Base-by-base conservation (phyloP, 768 basidiomycete species). In the Cubamyces lactineus region DNA sequence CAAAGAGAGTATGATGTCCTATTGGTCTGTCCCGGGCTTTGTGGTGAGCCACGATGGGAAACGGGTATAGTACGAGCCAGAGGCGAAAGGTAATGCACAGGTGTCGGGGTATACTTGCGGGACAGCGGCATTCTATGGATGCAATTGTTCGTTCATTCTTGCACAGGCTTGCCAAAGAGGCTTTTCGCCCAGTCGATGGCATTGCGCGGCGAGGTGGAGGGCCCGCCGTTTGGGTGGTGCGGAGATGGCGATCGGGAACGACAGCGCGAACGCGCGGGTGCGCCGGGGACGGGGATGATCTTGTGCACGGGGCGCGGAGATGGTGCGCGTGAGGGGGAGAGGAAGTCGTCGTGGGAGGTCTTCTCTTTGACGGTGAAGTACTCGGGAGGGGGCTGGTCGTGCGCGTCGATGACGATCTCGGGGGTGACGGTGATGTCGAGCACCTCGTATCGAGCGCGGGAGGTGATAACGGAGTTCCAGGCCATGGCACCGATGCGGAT, bases 401-500 rank as follows among this genome's bases (percentile, higher is more conserved):
- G 5, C 9, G 34, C 39, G 24, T n/a, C 19, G 54, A 43, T 41
- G 53, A 39, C 53, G 57, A 50, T 48, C n/a, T 23, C 50, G 43
- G 59, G 45, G 23, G 23, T 43, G 62, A 74, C 40, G 49, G 53
- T 49, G 58, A 74, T 47, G 38, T 72, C 69, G n/a, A 74, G 51
- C 48, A 73, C 67, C 60, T 74, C 73, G 64, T 67, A 72, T 4
- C 54, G 63, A 3, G 67, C 60, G 26, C 73, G 67, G 2, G 58
- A 55, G 16, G 41, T 8, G 12, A 69, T 24, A 34, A 73, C 69
- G 16, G 50, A 40, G 0, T 54, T 3, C 73, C 73, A 74, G 5
- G 70, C 72, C 53, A 59, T 67, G 38, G 70, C 61, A 5, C 65
- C 57, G 19, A 74, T 72, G 38, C 63, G 66, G 3, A 70, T 69